phyloP scores from a whole-genome alignment of 2,329 filamentous ascomycete genomes.

The Ilyonectria sp. region DNA sequence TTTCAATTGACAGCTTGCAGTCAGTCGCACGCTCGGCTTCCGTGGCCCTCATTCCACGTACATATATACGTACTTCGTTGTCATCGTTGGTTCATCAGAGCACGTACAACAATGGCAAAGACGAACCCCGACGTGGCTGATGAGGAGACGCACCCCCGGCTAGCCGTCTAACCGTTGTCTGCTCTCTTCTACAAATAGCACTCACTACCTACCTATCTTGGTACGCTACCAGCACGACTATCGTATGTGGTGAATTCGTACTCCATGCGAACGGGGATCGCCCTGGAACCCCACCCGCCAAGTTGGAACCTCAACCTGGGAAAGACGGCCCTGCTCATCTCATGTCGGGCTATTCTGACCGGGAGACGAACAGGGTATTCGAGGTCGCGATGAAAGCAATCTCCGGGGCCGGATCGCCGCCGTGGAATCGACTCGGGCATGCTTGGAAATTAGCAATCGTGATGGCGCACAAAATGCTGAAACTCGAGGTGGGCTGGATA shows the following conservation, averaged over 20 bases:
- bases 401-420: slow-evolving; percentile 45
- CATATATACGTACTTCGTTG: neutral
- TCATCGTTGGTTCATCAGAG: neutral
- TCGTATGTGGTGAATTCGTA: slow-evolving; percentile 9
- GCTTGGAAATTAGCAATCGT: slow-evolving; percentile 45
- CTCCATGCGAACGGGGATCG: slow-evolving; percentile 35
- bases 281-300: slow-evolving; percentile 43
- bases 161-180: slow-evolving; percentile 1
- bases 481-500: slow-evolving; percentile 32
- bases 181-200: neutral
- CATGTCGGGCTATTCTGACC: slow-evolving; percentile 40
- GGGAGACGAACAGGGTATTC: slow-evolving; percentile 30
- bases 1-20: neutral
- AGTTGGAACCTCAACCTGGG: slow-evolving; percentile 43
- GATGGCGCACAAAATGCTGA: slow-evolving; percentile 39
- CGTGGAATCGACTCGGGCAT: slow-evolving; percentile 39
- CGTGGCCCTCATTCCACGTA: neutral
- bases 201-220: slow-evolving; percentile 7
- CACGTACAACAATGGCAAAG: neutral
- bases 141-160: slow-evolving; percentile 1
- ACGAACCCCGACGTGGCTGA: neutral
- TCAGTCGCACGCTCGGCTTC: neutral
- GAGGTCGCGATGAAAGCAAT: slow-evolving; percentile 42
- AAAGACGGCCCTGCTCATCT: slow-evolving; percentile 42
- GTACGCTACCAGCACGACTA: slow-evolving; percentile 3